Base-by-base conservation (phyloP, 371 early-diverging fungal genomes). In the Mucor piriformis region DNA sequence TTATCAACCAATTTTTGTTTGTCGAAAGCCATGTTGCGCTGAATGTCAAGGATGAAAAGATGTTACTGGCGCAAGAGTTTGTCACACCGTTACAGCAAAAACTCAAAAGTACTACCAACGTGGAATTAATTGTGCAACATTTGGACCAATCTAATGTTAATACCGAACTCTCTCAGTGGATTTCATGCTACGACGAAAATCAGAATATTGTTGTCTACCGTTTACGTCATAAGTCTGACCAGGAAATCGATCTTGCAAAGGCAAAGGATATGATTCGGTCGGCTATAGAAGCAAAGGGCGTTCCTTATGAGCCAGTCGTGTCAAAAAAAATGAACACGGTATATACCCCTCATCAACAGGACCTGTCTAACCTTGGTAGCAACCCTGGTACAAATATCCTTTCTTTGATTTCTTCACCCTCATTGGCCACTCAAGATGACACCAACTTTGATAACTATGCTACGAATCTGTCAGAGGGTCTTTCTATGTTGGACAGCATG, bases 1-100 rank as follows among this genome's bases (percentile, higher is more conserved):
- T 54, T 50, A 24, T 61, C 16, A 23, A 50, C 3, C 55, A 48
- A 20, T 33, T 61, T 12, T 20, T 61, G 2, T 24, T 34, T 3
- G 8, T 12, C 15, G 50, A 49, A 18, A 32, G 50, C 2, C 50
- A 42, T 27, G n/a, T 37, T 27, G 61, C 48, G 23, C 13, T 50
- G 18, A 38, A n/a, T 7, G 15, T 50, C 13, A 12, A 15, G 27
- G 11, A 38, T 16, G 23, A 15, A 48, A 18, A 49, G 2, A 38
- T n/a, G 33, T 21, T 58, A 6, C 34, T 43, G 13, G 35, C 27
- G 1, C 16, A 16, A 10, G 11, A 40, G 3, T 29, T 50, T 27
- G 13, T 58, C 13, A 16, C 33, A 1, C 11, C 21, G 12, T 33
- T 50, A 13, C 38, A 50, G 21, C 29, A 21, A 25, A 40, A 49